These are phyloP conservation scores for Diaporthe citriasiana DNA, from an alignment of 2,329 filamentous ascomycete genomes.

Conservation along the genomic window DNA sequence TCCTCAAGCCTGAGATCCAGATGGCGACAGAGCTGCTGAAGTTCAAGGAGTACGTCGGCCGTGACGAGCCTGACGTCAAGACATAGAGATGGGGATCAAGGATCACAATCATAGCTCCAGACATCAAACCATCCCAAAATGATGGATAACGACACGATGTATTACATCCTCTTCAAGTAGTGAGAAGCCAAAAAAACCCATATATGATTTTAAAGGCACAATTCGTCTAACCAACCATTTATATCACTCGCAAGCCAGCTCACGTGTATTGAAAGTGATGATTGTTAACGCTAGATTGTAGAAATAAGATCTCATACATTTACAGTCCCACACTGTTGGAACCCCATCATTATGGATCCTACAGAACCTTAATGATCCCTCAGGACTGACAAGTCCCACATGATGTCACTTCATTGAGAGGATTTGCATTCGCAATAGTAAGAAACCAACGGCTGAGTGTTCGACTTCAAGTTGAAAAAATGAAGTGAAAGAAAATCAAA, in stretches of 20 bases:
- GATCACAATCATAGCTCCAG: conserved; percentile 6
- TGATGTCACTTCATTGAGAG: neutral
- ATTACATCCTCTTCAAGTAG: neutral
- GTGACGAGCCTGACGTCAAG: conserved; percentile 95
- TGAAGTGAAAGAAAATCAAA: neutral
- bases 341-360: neutral
- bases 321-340: neutral
- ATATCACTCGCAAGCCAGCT: neutral
- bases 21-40: conserved; percentile 88
- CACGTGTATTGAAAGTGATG: neutral
- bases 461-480: neutral
- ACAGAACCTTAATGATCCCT: no score
- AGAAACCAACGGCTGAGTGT: neutral
- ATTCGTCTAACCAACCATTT: neutral
- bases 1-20: conserved; percentile 90
- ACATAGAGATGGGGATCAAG: conserved; percentile 68
- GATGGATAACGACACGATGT: conserved; percentile 16
- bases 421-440: neutral
- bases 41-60: conserved; percentile 93
- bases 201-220: neutral
- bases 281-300: neutral
- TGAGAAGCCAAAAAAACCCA: conserved; percentile 3
- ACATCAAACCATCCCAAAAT: conserved; percentile 11
- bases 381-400: neutral
- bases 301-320: neutral